These are phyloP conservation scores for Citrus trifoliata DNA, from an alignment of 345 rosid species.

Conservation along the genomic window DNA sequence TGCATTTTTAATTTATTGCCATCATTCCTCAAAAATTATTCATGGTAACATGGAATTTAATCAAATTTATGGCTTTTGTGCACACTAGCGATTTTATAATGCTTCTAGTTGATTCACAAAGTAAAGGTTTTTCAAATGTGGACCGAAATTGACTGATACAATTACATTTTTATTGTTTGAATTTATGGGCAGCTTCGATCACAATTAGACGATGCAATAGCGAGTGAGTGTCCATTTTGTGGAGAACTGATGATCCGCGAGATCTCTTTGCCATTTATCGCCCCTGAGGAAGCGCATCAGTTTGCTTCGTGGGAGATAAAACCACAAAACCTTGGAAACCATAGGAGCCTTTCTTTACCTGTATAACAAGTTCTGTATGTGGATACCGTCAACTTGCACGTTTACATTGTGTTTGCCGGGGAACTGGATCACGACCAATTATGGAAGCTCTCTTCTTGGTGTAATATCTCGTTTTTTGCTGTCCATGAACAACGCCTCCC, in stretches of 20 bases:
- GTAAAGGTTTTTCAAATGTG: not conserved
- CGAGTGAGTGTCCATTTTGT: conserved; percentile 93
- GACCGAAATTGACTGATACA: not conserved
- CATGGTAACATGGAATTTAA: not conserved
- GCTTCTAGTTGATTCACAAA: not conserved
- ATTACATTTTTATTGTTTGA: conserved; percentile 11
- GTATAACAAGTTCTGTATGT: conserved; percentile 18
- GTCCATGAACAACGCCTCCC: not conserved
- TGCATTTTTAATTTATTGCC: not conserved
- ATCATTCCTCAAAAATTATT: too few relatives aligned
- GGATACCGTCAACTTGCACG: not conserved
- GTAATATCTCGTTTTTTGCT: not conserved
- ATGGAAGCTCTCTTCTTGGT: not conserved
- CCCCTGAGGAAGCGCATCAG: conserved; percentile 63
- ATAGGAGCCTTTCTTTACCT: conserved; percentile 58
- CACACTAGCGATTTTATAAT: not conserved
- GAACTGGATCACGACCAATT: not conserved
- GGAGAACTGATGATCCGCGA: conserved; percentile 91
- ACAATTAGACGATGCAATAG: conserved; percentile 91
- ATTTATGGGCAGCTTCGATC: conserved; percentile 66
- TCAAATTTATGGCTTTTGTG: not conserved
- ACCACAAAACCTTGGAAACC: conserved; percentile 56
- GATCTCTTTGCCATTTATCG: conserved; percentile 69
- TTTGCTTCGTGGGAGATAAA: conserved; percentile 84
- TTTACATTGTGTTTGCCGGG: not conserved